Evolutionary conservation across 768 basidiomycete genomes (phyloP).

Genomic region (Phaeolepiota aurea): DNA sequence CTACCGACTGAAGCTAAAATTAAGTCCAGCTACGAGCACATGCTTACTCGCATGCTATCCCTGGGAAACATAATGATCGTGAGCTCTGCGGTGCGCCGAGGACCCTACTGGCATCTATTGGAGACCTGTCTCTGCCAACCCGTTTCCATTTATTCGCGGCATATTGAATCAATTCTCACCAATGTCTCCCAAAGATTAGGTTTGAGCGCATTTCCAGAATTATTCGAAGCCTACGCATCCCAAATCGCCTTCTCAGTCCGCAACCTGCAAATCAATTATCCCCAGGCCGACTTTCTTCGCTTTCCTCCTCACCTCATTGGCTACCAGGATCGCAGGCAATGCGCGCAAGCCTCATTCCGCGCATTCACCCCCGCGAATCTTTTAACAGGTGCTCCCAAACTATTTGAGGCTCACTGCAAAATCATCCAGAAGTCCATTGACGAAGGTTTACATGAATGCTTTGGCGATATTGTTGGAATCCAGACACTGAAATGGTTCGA

Average conservation of each 20-base stretch:
- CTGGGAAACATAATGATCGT: conserved; percentile 75
- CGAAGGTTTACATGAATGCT: conserved; percentile 53
- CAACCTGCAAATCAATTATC: conserved; percentile 12
- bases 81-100: conserved; percentile 68
- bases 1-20: conserved; percentile 1
- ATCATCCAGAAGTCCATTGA: conserved; percentile 36
- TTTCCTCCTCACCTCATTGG: conserved; percentile 74
- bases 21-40: conserved; percentile 71
- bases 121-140: conserved; percentile 46
- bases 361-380: conserved; percentile 64
- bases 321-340: conserved; percentile 57
- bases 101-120: conserved; percentile 83
- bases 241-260: conserved; percentile 68
- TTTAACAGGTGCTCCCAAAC: conserved; percentile 28
- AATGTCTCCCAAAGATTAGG: conserved; percentile 66
- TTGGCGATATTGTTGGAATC: conserved; percentile 63
- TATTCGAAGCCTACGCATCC: conserved; percentile 75
- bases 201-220: conserved; percentile 42
- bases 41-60: conserved; percentile 64
- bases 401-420: conserved; percentile 58
- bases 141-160: conserved; percentile 22
- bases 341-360: conserved; percentile 58
- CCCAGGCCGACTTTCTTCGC: conserved; percentile 41
- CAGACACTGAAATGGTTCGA: conserved; percentile 44
- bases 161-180: conserved; percentile 43